Base-by-base conservation (phyloP, 495 filamentous ascomycete species). In the Aspergillus heteromorphus region DNA sequence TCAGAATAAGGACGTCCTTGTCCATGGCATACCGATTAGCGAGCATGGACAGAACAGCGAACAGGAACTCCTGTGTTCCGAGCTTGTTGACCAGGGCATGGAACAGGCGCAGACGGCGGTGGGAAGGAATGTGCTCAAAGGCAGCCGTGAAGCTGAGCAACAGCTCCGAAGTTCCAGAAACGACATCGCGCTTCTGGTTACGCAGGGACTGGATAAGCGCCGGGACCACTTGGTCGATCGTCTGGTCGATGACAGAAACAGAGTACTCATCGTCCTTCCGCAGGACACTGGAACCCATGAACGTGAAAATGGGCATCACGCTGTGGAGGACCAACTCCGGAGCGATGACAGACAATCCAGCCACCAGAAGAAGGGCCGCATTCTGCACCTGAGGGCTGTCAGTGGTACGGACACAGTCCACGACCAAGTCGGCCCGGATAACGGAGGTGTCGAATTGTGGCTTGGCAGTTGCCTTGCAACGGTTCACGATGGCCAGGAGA, bases 291-390 rank as follows among this genome's bases (percentile, higher is more conserved):
- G 85, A 84, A 34, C 91, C 88, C 89, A 97, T 95, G 69, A 96
- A 97, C 0, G 93, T 97, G 71, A 98, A 98, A 31, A 98, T 92
- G 6, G 95, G 95, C 93, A 98, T 97, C 48, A 98, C 88, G 55
- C 89, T 96, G 65, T 98, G 92, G 48, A 97, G 78, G 9, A 98
- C 88, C 19, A 91, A 70, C 62, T 96, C 89, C 1, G 93, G 93
- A 0, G 87, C 87, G 60, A 89, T 87, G 36, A 83, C 83, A 27
- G 93, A 92, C 43, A 97, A 70, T 19, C 80, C 83, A 2, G 91
- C 87, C 14, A 97, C 84, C 14, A 99, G 78, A n/a, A 97, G 82
- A 8, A 99, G 78, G 10, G 92, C 92, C 7, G 84, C 79, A 59
- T 96, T 97, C 67, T 95, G 95, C 10, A 97, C 89, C 45, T 93